These are phyloP conservation scores for Penicillium sumatraense DNA, from an alignment of 2,329 filamentous ascomycete genomes.

Conservation along the genomic window DNA sequence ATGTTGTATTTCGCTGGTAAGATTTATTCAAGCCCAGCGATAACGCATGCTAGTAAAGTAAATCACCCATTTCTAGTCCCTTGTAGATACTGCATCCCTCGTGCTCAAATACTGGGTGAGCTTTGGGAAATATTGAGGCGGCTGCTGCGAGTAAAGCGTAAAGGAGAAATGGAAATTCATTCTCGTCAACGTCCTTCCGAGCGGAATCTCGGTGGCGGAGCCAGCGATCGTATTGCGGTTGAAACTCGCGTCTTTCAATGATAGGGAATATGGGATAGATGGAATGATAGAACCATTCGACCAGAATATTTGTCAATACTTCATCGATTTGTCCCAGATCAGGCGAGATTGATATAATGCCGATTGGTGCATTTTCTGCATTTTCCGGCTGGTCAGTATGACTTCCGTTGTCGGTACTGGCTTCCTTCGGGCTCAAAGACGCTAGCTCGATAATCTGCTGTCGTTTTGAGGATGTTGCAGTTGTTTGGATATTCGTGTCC, in stretches of 20 bases:
- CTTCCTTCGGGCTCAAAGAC: background rate
- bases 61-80: background rate
- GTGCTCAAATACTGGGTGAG: conserved; percentile 4
- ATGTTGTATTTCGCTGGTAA: background rate
- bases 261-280: conserved; percentile 14
- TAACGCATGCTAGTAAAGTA: conserved; percentile 1
- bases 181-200: conserved; percentile 1
- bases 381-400: background rate
- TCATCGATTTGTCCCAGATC: background rate
- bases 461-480: background rate
- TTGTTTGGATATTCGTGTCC: background rate
- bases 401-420: background rate
- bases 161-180: conserved; percentile 6
- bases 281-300: conserved; percentile 8
- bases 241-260: background rate
- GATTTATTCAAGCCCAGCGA: background rate
- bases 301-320: background rate
- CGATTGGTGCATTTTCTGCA: background rate
- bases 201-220: background rate
- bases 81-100: background rate
- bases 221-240: conserved; percentile 8
- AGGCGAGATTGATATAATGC: background rate
- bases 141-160: conserved; percentile 15
- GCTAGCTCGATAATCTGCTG: background rate
- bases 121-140: conserved; percentile 3